Evolutionary conservation across 73 alveolate genomes (phyloP).

Genomic region (Paramecium sexaurelia): DNA sequence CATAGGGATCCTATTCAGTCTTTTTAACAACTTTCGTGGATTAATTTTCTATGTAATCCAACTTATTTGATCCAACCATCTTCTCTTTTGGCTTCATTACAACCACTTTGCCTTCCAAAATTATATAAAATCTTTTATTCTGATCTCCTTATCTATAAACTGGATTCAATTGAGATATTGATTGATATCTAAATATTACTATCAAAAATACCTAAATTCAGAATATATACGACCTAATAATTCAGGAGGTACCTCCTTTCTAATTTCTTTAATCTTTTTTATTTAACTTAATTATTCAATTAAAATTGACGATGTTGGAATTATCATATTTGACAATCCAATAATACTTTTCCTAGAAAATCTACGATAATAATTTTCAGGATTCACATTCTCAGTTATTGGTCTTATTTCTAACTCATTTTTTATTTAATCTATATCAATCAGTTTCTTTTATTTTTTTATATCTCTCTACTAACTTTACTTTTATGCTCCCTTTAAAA

Average conservation of each 20-base stretch:
- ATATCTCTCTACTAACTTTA: neutral
- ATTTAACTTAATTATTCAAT: constrained; percentile 41
- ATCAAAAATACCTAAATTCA: neutral
- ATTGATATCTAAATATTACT: neutral
- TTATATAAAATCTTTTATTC: constrained; percentile 10
- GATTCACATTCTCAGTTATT: neutral
- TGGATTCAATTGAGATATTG: neutral
- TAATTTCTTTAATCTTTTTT: neutral
- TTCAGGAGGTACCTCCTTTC: constrained; percentile 52
- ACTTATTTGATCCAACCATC: constrained; percentile 32
- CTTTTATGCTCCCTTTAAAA: neutral
- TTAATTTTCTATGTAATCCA: neutral
- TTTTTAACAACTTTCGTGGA: neutral
- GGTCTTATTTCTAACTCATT: neutral
- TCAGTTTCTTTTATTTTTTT: constrained; percentile 40
- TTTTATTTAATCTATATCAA: constrained; percentile 15
- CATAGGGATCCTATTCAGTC: constrained; percentile 38
- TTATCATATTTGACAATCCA: neutral
- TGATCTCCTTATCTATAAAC: constrained; percentile 49
- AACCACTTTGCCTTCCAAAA: constrained; percentile 6
- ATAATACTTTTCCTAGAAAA: neutral
- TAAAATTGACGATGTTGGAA: constrained; percentile 36
- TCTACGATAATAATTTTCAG: neutral
- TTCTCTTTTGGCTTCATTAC: constrained; percentile 56
- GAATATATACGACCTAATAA: neutral